phyloP scores from a whole-genome alignment of 73 alveolate species.

The Diophrys appendiculata region DNA sequence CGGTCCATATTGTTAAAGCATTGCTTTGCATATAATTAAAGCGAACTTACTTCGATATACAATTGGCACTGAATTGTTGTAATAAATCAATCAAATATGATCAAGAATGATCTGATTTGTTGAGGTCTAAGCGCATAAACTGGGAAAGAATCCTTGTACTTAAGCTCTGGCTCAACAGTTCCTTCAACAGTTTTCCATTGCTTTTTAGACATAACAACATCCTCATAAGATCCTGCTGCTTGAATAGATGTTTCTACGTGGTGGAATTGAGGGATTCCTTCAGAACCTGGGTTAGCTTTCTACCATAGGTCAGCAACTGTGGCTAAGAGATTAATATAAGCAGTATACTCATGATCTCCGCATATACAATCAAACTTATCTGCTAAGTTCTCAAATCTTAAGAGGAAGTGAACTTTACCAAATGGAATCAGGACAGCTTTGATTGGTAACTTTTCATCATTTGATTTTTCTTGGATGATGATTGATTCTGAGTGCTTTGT shows the following conservation, averaged over 20 bases:
- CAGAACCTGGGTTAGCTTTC: background rate
- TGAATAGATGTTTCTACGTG: conserved; percentile 2
- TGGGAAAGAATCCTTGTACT: background rate
- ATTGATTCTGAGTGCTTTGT: background rate
- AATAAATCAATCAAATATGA: conserved; percentile 3
- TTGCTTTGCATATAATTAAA: no score
- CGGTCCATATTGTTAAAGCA: no score
- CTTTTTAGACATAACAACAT: background rate
- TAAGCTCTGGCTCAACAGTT: background rate
- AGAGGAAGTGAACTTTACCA: conserved; percentile 8
- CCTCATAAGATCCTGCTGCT: background rate
- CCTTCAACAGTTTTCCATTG: conserved; percentile 12
- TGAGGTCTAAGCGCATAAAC: conserved; percentile 1
- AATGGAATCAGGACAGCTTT: conserved; percentile 15
- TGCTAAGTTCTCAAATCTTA: conserved; percentile 47
- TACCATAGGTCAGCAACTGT: conserved; percentile 3
- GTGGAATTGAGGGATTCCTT: background rate
- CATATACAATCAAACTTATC: conserved; percentile 58
- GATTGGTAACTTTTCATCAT: background rate
- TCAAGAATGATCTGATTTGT: conserved; percentile 8
- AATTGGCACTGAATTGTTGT: no score
- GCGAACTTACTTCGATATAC: no score
- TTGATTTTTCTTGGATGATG: background rate
- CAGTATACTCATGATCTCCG: background rate
- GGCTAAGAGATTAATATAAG: conserved; percentile 27